phyloP scores from a whole-genome alignment of 805 yeast genomes.

The Kazachstania martiniae region DNA sequence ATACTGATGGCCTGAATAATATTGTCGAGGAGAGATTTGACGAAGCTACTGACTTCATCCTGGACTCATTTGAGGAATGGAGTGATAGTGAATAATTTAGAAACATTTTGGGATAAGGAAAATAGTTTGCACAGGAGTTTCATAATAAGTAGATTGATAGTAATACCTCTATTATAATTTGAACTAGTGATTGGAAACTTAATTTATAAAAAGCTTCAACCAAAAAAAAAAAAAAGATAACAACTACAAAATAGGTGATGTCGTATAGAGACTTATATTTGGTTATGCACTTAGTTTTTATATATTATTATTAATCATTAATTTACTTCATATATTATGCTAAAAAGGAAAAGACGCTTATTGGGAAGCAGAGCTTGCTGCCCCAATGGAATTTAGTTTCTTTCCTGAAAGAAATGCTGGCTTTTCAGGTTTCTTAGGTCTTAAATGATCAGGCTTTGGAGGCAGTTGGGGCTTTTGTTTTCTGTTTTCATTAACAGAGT shows the following conservation, averaged over 20 bases:
- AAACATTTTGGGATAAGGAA: too few relatives aligned
- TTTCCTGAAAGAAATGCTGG: conserved; percentile 36
- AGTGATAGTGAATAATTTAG: conserved; percentile 32
- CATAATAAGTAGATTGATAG: too few relatives aligned
- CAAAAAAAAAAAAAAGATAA: background rate
- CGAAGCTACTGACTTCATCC: conserved; percentile 74
- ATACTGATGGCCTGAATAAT: conserved; percentile 61
- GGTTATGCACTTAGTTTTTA: too few relatives aligned
- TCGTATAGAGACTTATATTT: too few relatives aligned
- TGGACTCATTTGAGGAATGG: conserved; percentile 67
- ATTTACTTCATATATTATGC: too few relatives aligned
- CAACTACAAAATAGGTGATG: too few relatives aligned
- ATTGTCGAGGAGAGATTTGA: conserved; percentile 72
- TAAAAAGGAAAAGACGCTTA: too few relatives aligned
- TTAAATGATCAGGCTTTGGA: conserved; percentile 40
- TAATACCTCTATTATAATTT: too few relatives aligned
- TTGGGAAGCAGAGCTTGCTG: too few relatives aligned
- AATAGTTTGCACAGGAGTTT: too few relatives aligned
- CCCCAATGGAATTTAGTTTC: too few relatives aligned
- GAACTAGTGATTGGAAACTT: background rate
- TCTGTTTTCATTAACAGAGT: background rate
- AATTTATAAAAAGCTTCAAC: background rate
- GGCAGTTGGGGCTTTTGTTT: conserved; percentile 35
- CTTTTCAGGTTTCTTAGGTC: conserved; percentile 32
- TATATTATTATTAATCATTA: too few relatives aligned